phyloP scores from a whole-genome alignment of 495 filamentous ascomycete species.

The Aspergillus carlsbadensis region DNA sequence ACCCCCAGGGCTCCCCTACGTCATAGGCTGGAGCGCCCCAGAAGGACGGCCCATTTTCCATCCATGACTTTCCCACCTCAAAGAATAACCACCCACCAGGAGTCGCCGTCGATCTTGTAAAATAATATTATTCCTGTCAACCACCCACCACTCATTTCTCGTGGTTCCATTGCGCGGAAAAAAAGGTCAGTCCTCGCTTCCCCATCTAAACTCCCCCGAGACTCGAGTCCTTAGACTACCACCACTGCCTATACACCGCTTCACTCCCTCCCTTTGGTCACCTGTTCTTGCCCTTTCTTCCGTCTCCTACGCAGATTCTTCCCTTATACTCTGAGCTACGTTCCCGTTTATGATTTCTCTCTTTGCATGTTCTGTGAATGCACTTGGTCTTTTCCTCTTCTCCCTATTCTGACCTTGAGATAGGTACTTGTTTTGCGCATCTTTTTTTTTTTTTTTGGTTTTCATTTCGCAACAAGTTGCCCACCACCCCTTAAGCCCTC shows the following conservation, averaged over 20 bases:
- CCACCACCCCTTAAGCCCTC: conserved; percentile 5
- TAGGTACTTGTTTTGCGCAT: background rate
- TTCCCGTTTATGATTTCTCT: conserved; percentile 3
- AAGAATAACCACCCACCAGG: conserved; percentile 15
- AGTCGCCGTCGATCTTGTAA: conserved; percentile 29
- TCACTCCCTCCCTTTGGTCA: conserved; percentile 15
- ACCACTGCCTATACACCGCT: conserved; percentile 24
- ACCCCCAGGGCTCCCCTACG: conserved; percentile 32
- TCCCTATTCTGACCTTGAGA: conserved; percentile 6
- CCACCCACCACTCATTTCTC: background rate
- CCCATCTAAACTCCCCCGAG: conserved; percentile 20
- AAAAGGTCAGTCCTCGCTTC: conserved; percentile 27
- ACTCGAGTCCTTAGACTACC: conserved; percentile 17
- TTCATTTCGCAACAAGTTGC: background rate
- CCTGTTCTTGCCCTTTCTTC: conserved; percentile 10
- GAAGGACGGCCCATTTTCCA: conserved; percentile 30
- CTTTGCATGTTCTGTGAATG: conserved; percentile 1
- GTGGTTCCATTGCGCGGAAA: background rate
- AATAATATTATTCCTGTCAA: conserved; percentile 2
- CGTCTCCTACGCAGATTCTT: conserved; percentile 4
- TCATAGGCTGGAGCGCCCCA: conserved; percentile 34
- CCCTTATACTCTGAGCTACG: background rate
- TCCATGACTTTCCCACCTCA: conserved; percentile 12
- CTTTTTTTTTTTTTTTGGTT: conserved; percentile 11
- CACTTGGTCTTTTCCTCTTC: background rate